Base-by-base conservation (phyloP, 2,329 filamentous ascomycete species). In the Cryphonectria radicalis region DNA sequence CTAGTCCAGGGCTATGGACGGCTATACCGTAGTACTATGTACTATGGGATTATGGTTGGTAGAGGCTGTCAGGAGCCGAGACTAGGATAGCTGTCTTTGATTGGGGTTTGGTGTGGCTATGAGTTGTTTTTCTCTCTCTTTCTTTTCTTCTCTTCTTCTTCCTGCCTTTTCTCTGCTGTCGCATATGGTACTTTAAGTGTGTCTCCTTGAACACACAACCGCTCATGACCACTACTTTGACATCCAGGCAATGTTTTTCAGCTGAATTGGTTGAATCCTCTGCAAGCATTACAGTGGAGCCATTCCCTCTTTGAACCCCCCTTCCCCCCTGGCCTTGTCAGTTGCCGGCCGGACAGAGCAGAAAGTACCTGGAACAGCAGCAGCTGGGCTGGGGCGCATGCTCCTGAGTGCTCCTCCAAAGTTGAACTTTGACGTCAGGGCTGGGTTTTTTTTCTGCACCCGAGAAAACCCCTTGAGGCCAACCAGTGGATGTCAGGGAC, bases 391-490 rank as follows among this genome's bases (percentile, higher is more conserved):
- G 6, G 42, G n/a, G 19, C 32, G 37, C 40, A 65, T 25, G n/a
- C 37, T 43, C n/a, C 32, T 35, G 22, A 46, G 40, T 42, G n/a
- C 59, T 60, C 32, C 57, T 37, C 59, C 59, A 62, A 40, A 62
- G 63, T n/a, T 43, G 35, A 63, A 35, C 65, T 72, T 72, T 72
- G 70, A 72, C 70, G 70, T 72, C 70, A 72, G 70, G 63, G 25
- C 55, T 32, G 42, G 4, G 5, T 50, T 32, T 59, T 57, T 59
- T 57, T 57, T 57, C n/a, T 59, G 55, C 55, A 59, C 55, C 55
- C 17, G 28, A 59, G 55, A 59, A 63, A 28, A 32, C 35, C 55
- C 67, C 40, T 69, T 32, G 28, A 17, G 17, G 55, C 55, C 55
- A 59, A 25, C 55, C 25, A 32, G 25, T 59, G 25, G 32, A 32